Evolutionary conservation across 495 filamentous ascomycete genomes (phyloP), one percentile per base, ranked within the genome.

Genomic region (Hypoxylon perforatum): DNA sequence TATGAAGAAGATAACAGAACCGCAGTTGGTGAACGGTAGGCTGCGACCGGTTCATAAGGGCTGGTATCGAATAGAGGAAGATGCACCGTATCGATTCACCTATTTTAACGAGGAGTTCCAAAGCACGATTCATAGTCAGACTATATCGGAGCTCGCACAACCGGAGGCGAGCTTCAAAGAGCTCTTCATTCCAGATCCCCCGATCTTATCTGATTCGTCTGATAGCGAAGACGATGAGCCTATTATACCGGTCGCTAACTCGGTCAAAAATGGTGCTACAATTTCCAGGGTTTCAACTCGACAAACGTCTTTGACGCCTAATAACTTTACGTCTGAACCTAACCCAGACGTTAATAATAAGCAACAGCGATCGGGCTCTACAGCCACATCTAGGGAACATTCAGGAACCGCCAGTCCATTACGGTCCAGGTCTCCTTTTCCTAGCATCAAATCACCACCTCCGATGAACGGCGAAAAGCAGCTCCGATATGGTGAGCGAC

Each of bases 91-190:
- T 73, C 87, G 95, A 42, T 98, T 96, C 73, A 99, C 95, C 1
- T 99, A 99, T 71, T 99, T 99, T 82, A 97, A 97, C 74, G 95
- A 98, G 70, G 92, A 97, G 64, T 92, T 98, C 61, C 88, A 89
- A 47, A 93, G 90, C 70, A 98, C 95, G 0, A 95, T 98, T 63
- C 95, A 98, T 74, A 93, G 92, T 18, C 93, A 97, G 73, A 96
- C 90, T 0, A 94, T 99, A 47, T 95, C 92, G 10, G 95, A 97
- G 71, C 82, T 99, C 23, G 84, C 94, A 2, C 93, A 95, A 59
- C 91, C 91, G 0, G 95, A 92, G 1, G 82, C 86, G 59, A 90
- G 84, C 46, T 99, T 99, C 76, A 81, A 80, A 57, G 92, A 97
- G 55, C 84, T 99, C 0, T 97, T 99, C 71, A 72, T 85, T 10